A percentile compares a stretch with the other conserved stretches of the same genome.
These are phyloP conservation scores for Cladorrhinum sp. DNA, from an alignment of 2,329 filamentous ascomycete genomes.

Conservation along the genomic window DNA sequence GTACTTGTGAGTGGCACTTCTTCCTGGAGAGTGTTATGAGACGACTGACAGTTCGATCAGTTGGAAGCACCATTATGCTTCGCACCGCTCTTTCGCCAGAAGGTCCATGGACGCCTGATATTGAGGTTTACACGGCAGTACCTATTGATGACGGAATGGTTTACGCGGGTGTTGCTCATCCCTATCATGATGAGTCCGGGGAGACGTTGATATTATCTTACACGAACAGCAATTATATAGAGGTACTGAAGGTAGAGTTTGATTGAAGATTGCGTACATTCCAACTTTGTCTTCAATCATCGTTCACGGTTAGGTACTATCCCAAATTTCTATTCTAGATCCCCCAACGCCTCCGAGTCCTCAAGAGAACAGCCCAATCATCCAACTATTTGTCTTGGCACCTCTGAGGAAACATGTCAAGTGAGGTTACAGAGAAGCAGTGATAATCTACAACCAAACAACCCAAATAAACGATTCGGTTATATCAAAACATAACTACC, in stretches of 20 bases:
- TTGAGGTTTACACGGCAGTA: constrained; percentile 34
- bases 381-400: too few species aligned
- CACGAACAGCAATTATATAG: constrained; percentile 40
- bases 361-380: too few species aligned
- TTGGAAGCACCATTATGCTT: constrained; percentile 22
- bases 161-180: constrained; percentile 39
- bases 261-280: background rate
- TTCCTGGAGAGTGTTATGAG: background rate
- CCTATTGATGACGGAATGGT: constrained; percentile 35
- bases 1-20: constrained; percentile 15
- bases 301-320: too few species aligned
- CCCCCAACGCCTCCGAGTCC: too few species aligned
- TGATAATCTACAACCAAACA: too few species aligned
- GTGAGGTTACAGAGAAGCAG: too few species aligned
- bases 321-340: too few species aligned
- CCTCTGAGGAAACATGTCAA: too few species aligned
- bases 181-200: constrained; percentile 37
- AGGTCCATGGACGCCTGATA: constrained; percentile 38
- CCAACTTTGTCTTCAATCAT: too few species aligned
- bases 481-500: too few species aligned
- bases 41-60: background rate
- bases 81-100: constrained; percentile 32
- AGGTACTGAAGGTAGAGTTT: constrained; percentile 36
- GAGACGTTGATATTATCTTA: constrained; percentile 38
- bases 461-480: too few species aligned